Conservation (phyloP, 2,329 filamentous ascomycete genomes). For the Botrytis squamosa region DNA sequence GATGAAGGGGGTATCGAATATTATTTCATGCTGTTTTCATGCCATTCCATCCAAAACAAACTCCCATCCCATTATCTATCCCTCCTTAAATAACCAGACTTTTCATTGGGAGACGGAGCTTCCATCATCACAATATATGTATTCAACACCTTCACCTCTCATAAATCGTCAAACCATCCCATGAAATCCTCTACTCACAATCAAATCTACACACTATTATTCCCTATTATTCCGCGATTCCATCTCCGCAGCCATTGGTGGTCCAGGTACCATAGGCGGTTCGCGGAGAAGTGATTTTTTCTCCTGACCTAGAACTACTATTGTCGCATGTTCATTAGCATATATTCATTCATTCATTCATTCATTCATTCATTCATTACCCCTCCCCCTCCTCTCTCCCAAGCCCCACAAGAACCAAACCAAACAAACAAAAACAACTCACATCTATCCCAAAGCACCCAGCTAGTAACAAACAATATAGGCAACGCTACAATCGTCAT, state of each 20-base stretch:
- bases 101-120: neutral
- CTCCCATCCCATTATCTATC: neutral
- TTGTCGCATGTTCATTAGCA: slow-evolving; percentile 1
- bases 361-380: too few relatives aligned
- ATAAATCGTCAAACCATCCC: neutral
- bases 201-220: neutral
- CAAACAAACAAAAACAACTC: slow-evolving; percentile 21
- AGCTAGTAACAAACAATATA: slow-evolving; percentile 39
- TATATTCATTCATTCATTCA: neutral
- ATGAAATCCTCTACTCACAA: neutral
- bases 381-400: too few relatives aligned
- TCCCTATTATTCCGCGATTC: neutral
- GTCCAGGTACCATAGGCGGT: neutral
- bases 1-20: slow-evolving; percentile 1
- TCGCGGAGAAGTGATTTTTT: slow-evolving; percentile 17
- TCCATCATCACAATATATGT: neutral
- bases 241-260: slow-evolving; percentile 1
- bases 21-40: neutral
- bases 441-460: slow-evolving; percentile 39
- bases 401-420: neutral
- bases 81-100: neutral
- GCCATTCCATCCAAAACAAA: neutral
- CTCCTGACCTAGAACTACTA: slow-evolving; percentile 13
- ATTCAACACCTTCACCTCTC: neutral
- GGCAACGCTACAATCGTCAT: slow-evolving; percentile 38